Conservation (phyloP, 1,139 yeast species). For the Sugiyamaella castrensis region DNA sequence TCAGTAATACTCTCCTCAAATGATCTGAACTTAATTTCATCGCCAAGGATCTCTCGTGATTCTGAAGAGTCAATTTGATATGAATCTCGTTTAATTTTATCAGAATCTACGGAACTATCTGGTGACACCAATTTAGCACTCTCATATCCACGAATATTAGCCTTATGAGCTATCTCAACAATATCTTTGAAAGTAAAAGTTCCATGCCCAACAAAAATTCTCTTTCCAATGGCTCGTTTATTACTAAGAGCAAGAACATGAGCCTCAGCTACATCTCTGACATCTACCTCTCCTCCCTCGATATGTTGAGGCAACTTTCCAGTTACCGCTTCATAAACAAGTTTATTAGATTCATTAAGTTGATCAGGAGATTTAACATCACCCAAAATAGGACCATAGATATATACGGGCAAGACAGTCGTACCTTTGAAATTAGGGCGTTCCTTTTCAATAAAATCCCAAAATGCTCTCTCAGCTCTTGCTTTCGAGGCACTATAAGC, state of each 20-base stretch:
- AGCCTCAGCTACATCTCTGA: conserved; percentile 52
- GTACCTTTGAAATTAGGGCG: conserved; percentile 42
- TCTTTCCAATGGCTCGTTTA: conserved; percentile 38
- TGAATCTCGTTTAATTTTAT: neutral
- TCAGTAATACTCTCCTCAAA: neutral
- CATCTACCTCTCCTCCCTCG: conserved; percentile 40
- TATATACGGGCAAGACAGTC: conserved; percentile 47
- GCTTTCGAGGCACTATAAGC: conserved; percentile 7
- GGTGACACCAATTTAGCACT: neutral
- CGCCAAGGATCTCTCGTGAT: neutral
- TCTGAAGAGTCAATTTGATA: neutral
- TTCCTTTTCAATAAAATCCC: conserved; percentile 42
- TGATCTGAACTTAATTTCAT: neutral
- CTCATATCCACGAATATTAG: neutral
- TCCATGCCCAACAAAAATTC: conserved; percentile 42
- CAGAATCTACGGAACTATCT: neutral
- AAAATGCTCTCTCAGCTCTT: conserved; percentile 44
- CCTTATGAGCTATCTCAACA: conserved; percentile 38
- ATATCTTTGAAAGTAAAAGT: conserved; percentile 36
- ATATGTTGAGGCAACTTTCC: neutral
- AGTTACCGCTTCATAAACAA: neutral
- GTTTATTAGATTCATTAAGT: neutral
- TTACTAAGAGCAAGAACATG: conserved; percentile 45
- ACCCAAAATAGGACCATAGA: conserved; percentile 46
- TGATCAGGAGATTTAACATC: neutral